phyloP scores from a whole-genome alignment of 2,329 filamentous ascomycete genomes.

The Ascochyta viciae-villosae region DNA sequence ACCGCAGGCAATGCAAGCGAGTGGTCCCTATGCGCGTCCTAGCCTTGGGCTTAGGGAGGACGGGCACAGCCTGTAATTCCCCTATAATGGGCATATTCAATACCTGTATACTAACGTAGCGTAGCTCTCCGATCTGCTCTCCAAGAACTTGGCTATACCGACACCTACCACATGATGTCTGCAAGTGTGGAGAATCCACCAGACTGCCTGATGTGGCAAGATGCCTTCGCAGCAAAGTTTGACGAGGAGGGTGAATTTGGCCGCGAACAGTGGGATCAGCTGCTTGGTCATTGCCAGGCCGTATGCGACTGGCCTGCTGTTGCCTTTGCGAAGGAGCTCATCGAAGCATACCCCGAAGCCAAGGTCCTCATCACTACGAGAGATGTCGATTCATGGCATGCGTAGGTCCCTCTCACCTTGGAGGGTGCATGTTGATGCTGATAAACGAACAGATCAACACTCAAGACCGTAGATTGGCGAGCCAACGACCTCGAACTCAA shows the following conservation, averaged over 20 bases:
- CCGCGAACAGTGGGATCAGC: slow-evolving; percentile 56
- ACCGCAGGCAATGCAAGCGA: slow-evolving; percentile 65
- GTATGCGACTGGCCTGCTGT: slow-evolving; percentile 40
- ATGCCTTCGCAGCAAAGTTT: slow-evolving; percentile 69
- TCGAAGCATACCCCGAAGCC: slow-evolving; percentile 44
- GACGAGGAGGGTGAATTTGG: slow-evolving; percentile 68
- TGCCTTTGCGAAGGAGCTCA: slow-evolving; percentile 38
- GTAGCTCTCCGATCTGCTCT: slow-evolving; percentile 66
- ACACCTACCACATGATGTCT: slow-evolving; percentile 59
- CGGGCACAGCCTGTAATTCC: slow-evolving; percentile 63
- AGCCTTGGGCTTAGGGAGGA: slow-evolving; percentile 72
- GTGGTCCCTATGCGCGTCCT: slow-evolving; percentile 76
- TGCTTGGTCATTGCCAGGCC: slow-evolving; percentile 55
- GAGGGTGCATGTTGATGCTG: neutral
- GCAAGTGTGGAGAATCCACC: slow-evolving; percentile 72
- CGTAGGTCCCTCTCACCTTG: slow-evolving; percentile 34
- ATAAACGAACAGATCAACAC: slow-evolving; percentile 56
- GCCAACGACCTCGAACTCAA: slow-evolving; percentile 68
- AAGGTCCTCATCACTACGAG: slow-evolving; percentile 45
- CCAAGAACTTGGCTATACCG: slow-evolving; percentile 67
- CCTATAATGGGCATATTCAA: neutral
- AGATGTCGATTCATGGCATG: slow-evolving; percentile 25
- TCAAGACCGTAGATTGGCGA: slow-evolving; percentile 73
- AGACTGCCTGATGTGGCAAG: slow-evolving; percentile 73
- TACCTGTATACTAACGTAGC: neutral